phyloP scores from a whole-genome alignment of 2,329 filamentous ascomycete species.

The Lasiodiplodia hormozganensis region DNA sequence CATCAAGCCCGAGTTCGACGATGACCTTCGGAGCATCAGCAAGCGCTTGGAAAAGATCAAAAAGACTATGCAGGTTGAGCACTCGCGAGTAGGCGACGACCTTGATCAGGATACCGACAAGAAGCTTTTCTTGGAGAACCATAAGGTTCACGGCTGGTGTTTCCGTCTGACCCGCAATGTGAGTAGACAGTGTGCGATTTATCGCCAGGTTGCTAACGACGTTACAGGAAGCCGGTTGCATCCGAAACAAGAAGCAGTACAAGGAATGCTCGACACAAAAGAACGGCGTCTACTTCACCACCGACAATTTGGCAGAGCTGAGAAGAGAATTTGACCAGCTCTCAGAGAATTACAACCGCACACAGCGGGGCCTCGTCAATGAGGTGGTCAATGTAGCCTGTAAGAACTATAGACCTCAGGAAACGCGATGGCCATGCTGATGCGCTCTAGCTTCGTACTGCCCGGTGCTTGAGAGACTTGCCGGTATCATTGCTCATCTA shows the following conservation, averaged over 20 bases:
- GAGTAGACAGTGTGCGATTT: background rate
- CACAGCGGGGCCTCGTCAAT: conserved; percentile 85
- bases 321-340: conserved; percentile 93
- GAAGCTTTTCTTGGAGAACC: conserved; percentile 97
- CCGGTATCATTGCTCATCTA: conserved; percentile 86
- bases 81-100: conserved; percentile 76
- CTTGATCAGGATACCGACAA: conserved; percentile 94
- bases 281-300: conserved; percentile 98
- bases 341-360: conserved; percentile 92
- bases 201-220: conserved; percentile 19
- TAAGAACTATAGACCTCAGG: conserved; percentile 26
- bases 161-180: conserved; percentile 83
- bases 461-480: conserved; percentile 88
- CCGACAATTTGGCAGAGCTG: conserved; percentile 76
- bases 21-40: conserved; percentile 83
- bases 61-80: conserved; percentile 83
- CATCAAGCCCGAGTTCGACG: conserved; percentile 98
- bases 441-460: conserved; percentile 75
- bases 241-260: conserved; percentile 88
- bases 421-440: background rate
- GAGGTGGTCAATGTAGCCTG: conserved; percentile 89
- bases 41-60: conserved; percentile 88
- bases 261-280: conserved; percentile 98
- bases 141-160: conserved; percentile 95
- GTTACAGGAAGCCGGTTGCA: conserved; percentile 79